phyloP scores from a whole-genome alignment of 371 early-diverging fungal species.

The Umbelopsis sp. region DNA sequence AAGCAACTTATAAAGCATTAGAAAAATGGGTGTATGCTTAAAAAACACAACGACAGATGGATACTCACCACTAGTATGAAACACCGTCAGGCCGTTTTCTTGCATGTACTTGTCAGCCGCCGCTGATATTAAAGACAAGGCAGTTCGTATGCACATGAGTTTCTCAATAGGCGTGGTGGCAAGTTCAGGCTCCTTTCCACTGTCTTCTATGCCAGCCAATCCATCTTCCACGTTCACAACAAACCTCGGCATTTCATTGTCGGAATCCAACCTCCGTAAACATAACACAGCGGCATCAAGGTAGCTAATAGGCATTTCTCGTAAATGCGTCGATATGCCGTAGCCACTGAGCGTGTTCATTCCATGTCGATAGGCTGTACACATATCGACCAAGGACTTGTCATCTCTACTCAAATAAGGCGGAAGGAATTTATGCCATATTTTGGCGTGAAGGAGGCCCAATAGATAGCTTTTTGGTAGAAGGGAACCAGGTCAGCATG shows the following conservation, averaged over 20 bases:
- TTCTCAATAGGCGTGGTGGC: conserved; percentile 59
- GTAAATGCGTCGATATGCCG: conserved; percentile 41
- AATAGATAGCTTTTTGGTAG: conserved; percentile 51
- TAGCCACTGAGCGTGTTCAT: conserved; percentile 38
- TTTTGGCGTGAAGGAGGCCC: conserved; percentile 62
- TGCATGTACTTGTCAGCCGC: conserved; percentile 41
- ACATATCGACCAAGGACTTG: conserved; percentile 41
- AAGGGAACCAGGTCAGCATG: not conserved
- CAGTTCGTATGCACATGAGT: conserved; percentile 37
- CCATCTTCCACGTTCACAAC: conserved; percentile 12
- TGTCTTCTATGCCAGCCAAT: conserved; percentile 3
- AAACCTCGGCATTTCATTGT: conserved; percentile 23
- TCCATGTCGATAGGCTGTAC: conserved; percentile 36
- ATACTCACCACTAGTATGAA: not conserved
- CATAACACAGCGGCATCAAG: conserved; percentile 39
- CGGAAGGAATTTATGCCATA: conserved; percentile 58
- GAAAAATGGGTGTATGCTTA: not conserved
- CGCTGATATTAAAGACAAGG: conserved; percentile 42
- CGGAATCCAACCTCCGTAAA: conserved; percentile 39
- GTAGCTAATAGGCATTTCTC: conserved; percentile 42
- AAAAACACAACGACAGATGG: no score
- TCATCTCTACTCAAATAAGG: conserved; percentile 50
- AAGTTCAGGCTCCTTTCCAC: conserved; percentile 20
- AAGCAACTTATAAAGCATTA: conserved; percentile 48
- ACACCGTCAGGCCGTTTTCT: conserved; percentile 8